phyloP scores from a whole-genome alignment of 176 grass and related monocot species.

The Luzula sylvatica region DNA sequence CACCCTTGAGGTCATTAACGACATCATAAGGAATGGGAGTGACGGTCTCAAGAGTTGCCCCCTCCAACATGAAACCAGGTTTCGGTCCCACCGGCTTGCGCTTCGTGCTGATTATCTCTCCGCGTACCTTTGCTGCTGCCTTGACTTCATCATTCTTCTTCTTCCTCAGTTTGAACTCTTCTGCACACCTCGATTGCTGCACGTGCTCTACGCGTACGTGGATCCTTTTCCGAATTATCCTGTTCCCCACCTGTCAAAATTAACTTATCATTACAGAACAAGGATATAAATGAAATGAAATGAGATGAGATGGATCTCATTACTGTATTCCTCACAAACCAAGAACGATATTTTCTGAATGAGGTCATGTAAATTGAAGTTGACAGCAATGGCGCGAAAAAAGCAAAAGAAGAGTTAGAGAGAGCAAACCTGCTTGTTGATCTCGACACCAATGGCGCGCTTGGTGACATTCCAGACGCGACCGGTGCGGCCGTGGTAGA shows the following conservation, averaged over 20 bases:
- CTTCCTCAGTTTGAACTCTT: constrained; percentile 64
- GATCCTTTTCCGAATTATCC: constrained; percentile 78
- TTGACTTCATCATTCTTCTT: constrained; percentile 85
- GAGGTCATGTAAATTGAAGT: too few species aligned
- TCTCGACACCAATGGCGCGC: constrained; percentile 92
- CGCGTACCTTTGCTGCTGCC: constrained; percentile 56
- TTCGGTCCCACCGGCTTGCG: constrained; percentile 66
- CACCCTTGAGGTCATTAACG: constrained; percentile 96
- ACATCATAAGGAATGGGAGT: constrained; percentile 94
- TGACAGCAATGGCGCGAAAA: background rate
- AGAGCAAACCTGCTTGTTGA: constrained; percentile 81
- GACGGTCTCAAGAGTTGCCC: constrained; percentile 56
- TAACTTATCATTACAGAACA: too few species aligned
- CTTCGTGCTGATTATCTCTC: constrained; percentile 90
- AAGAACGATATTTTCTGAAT: too few species aligned
- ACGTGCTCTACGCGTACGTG: constrained; percentile 93
- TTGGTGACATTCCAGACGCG: constrained; percentile 89
- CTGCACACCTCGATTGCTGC: constrained; percentile 60
- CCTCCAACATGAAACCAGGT: constrained; percentile 88
- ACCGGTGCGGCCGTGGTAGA: constrained; percentile 83
- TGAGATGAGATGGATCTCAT: too few species aligned
- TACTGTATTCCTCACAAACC: too few species aligned
- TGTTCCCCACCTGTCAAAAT: constrained; percentile 40
- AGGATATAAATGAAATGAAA: too few species aligned
- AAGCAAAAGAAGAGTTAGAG: background rate